Evolutionary conservation across 2,329 filamentous ascomycete species (phyloP), one percentile per base, ranked within the genome.

Genomic region (Macrophomina tecta): DNA sequence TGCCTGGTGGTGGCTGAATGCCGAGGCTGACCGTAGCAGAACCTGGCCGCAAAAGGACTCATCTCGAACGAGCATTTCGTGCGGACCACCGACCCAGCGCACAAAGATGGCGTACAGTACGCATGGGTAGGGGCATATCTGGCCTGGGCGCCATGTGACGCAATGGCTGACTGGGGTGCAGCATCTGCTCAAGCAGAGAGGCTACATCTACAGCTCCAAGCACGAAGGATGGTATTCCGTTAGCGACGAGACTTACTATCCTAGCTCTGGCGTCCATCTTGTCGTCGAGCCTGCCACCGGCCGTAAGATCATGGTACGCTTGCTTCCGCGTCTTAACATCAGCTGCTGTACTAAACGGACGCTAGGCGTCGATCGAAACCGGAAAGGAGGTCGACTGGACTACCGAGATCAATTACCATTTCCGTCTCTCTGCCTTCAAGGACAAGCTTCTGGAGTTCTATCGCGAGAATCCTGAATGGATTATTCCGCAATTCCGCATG

Each of bases 211-310:
- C 79, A 89, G 91, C 73, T 88, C 89, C 11, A 92, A 91, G 72
- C 95, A 98, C 73, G 88, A 93, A 75, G 95, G 95, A 1, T 99
- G 95, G 95, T 99, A 99, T 78, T 95, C 91, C 66, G 90, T 99
- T 64, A 93, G 92, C 77, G 95, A 99, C 77, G 95, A 99, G 83
- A 94, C 94, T 46, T 99, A 97, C 79, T 98, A 97, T 76, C 93
- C 94, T 0, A 86, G 90, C 64, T 87, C 88, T 6, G 83, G 89
- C 73, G 88, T 98, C 32, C 88, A 93, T 73, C 86, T 90, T 51
- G 87, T 89, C 61, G 81, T 95, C 45, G 91, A 94, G 70, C 91
- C 93, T 5, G 84, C 89, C 53, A 97, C 93, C 0, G 95, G 95
- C 3, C 86, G 89, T 71, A 94, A 92, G 73, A 89, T 91, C 69